These are phyloP conservation scores for Amphibolis antarctica DNA, from an alignment of 106 monocot species.

Conservation along the genomic window DNA sequence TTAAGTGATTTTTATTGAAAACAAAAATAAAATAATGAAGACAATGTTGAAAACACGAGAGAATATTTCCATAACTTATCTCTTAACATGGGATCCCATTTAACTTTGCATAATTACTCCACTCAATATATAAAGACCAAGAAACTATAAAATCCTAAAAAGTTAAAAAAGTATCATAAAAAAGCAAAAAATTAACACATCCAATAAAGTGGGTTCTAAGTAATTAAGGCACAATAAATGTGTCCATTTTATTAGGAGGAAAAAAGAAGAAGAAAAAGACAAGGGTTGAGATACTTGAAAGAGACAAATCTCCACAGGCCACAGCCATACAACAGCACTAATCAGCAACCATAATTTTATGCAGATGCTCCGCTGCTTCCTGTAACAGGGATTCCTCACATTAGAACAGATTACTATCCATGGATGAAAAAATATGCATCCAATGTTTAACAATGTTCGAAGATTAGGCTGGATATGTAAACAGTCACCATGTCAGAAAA, in stretches of 20 bases:
- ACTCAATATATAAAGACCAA: neutral
- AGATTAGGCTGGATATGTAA: neutral
- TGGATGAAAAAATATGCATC: neutral
- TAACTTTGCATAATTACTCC: too few species aligned
- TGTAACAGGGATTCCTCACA: neutral
- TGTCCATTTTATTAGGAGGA: neutral
- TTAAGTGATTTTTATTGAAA: too few species aligned
- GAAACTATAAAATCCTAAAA: neutral
- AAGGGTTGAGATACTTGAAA: neutral
- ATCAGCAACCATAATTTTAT: slow-evolving; percentile 3
- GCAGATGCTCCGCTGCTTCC: slow-evolving; percentile 3
- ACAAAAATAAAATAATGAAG: too few species aligned
- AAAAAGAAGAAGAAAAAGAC: too few species aligned
- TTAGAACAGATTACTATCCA: neutral
- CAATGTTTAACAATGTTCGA: neutral
- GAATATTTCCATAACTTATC: too few species aligned
- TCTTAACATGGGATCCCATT: too few species aligned
- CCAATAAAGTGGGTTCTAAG: neutral
- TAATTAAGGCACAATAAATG: neutral
- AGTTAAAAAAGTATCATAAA: neutral
- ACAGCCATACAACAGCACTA: too few species aligned
- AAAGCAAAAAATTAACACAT: too few species aligned
- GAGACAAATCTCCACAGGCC: neutral
- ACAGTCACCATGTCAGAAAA: neutral
- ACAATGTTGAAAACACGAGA: too few species aligned